Evolutionary conservation across 768 basidiomycete species (phyloP).

Genomic region (Erythrobasidium yunnanense): DNA sequence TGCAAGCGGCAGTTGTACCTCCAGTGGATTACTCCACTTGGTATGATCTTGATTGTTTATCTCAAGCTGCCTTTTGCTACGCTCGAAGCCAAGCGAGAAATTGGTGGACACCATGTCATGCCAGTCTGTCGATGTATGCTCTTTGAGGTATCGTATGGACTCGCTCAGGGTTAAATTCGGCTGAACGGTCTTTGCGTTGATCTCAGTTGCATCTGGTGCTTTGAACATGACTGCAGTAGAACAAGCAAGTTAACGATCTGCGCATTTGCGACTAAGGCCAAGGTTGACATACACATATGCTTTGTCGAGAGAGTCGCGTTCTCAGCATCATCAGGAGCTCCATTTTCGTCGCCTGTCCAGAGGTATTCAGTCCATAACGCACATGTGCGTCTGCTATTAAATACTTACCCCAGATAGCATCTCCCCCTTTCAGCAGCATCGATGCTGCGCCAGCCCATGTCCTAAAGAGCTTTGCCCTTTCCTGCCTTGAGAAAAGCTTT

Average conservation of each 20-base stretch:
- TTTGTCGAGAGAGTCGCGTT: constrained; percentile 32
- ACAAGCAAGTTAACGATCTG: too few species aligned
- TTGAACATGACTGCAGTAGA: constrained; percentile 19
- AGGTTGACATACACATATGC: background rate
- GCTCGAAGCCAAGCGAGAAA: constrained; percentile 81
- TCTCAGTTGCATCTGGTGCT: constrained; percentile 1
- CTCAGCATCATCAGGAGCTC: constrained; percentile 72
- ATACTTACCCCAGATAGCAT: constrained; percentile 26
- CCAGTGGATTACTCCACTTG: constrained; percentile 71
- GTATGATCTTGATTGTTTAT: constrained; percentile 60
- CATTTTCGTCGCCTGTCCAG: constrained; percentile 50
- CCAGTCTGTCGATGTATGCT: constrained; percentile 57
- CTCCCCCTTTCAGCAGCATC: constrained; percentile 37
- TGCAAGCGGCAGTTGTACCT: constrained; percentile 59
- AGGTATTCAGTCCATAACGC: constrained; percentile 80
- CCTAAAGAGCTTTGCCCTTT: constrained; percentile 77
- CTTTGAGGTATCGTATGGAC: constrained; percentile 65
- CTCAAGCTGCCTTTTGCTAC: constrained; percentile 54
- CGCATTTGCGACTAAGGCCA: too few species aligned
- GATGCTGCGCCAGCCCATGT: constrained; percentile 79
- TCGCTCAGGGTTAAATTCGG: constrained; percentile 68
- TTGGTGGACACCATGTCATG: constrained; percentile 73
- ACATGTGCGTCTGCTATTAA: background rate
- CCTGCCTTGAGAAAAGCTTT: constrained; percentile 78
- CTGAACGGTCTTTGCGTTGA: constrained; percentile 29